Percentiles rank a stretch among this genome's conserved stretches.
These are phyloP conservation scores for Barbatosphaeria neglecta DNA, from an alignment of 495 filamentous ascomycete genomes.

Conservation along the genomic window DNA sequence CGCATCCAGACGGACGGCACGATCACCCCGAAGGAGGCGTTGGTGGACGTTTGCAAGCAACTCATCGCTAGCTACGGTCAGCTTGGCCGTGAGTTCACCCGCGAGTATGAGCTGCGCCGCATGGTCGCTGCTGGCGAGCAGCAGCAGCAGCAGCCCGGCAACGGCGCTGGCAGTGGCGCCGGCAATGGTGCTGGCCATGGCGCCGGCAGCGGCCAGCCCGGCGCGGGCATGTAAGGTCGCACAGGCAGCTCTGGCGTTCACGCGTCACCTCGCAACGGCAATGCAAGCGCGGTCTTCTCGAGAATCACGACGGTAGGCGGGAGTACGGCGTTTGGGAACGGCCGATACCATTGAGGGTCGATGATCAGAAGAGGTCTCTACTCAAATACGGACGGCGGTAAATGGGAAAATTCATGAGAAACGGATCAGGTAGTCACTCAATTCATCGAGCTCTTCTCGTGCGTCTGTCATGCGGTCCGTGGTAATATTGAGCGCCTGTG, in stretches of 20 bases:
- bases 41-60: conserved; percentile 66
- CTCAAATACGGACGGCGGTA: too few relatives aligned
- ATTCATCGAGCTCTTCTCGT: too few relatives aligned
- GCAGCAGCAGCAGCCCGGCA: conserved; percentile 22
- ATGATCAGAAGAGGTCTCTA: too few relatives aligned
- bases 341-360: too few relatives aligned
- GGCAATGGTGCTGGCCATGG: conserved; percentile 2
- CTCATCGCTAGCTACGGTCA: conserved; percentile 66
- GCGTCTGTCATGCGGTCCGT: too few relatives aligned
- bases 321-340: too few relatives aligned
- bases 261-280: too few relatives aligned
- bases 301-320: too few relatives aligned
- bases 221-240: not conserved
- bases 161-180: conserved; percentile 2
- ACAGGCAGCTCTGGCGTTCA: not conserved
- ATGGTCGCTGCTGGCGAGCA: conserved; percentile 57
- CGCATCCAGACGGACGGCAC: conserved; percentile 87
- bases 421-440: too few relatives aligned
- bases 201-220: not conserved
- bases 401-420: too few relatives aligned
- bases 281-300: too few relatives aligned
- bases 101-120: conserved; percentile 88
- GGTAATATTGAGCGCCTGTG: too few relatives aligned
- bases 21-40: conserved; percentile 72
- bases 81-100: conserved; percentile 78